phyloP scores from a whole-genome alignment of 176 grass and related monocot genomes.

The Hordeum marinum region DNA sequence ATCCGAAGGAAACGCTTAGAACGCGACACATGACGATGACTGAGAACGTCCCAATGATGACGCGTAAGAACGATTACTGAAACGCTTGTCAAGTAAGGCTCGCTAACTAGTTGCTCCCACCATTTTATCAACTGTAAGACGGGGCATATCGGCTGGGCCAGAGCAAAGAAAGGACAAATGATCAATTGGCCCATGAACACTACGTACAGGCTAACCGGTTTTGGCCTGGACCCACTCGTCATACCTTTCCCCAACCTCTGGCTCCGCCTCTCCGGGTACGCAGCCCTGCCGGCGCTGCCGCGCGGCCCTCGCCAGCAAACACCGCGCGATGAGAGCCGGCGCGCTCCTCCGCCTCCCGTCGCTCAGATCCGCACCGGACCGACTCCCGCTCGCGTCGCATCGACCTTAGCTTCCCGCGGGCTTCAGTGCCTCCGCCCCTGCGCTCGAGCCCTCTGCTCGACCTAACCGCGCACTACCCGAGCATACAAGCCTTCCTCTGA shows the following conservation, averaged over 20 bases:
- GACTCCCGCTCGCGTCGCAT: not conserved
- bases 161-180: too few relatives aligned
- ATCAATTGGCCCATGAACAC: too few relatives aligned
- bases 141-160: too few relatives aligned
- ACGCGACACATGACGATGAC: too few relatives aligned
- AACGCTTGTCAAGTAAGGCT: too few relatives aligned
- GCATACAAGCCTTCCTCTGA: not conserved
- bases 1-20: too few relatives aligned
- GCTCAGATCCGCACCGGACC: not conserved
- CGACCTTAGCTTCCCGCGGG: not conserved
- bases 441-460: not conserved
- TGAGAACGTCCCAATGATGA: too few relatives aligned
- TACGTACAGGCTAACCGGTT: too few relatives aligned
- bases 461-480: not conserved
- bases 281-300: too few relatives aligned
- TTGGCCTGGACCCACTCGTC: not conserved
- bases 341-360: not conserved
- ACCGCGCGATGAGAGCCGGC: not conserved
- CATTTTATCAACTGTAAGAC: too few relatives aligned
- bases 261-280: not conserved
- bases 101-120: too few relatives aligned
- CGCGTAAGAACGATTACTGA: too few relatives aligned
- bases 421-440: not conserved
- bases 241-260: not conserved
- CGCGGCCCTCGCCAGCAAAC: not conserved